These are phyloP conservation scores for Botrytis fabae DNA, from an alignment of 2,329 filamentous ascomycete species.

Conservation along the genomic window DNA sequence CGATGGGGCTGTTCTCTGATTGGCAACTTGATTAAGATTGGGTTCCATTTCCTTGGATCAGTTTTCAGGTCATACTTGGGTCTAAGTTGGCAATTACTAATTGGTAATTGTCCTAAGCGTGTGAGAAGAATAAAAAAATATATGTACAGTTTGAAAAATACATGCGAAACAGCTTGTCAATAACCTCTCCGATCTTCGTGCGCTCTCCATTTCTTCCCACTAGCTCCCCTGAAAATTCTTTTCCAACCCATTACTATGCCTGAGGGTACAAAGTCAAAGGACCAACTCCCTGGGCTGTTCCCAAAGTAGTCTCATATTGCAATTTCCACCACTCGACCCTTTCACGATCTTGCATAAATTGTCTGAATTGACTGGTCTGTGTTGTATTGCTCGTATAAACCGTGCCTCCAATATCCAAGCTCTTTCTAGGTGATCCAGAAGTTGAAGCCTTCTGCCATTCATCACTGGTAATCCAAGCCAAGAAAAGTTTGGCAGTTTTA, in stretches of 20 bases:
- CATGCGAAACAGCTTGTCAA: background rate
- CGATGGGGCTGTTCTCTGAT: no score
- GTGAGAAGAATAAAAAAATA: no score
- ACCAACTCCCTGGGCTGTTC: background rate
- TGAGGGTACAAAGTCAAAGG: background rate
- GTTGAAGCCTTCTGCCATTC: background rate
- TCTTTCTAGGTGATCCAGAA: background rate
- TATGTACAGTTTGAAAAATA: background rate
- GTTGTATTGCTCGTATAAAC: background rate
- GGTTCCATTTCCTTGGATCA: no score
- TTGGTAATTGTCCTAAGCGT: no score
- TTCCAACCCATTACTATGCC: accelerated
- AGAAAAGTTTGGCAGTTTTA: background rate
- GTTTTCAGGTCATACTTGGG: no score
- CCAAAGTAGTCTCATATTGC: conserved; percentile 2
- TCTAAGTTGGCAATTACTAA: no score
- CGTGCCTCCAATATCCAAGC: background rate
- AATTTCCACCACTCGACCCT: conserved; percentile 14
- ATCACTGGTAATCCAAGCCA: conserved; percentile 8
- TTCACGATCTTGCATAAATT: background rate
- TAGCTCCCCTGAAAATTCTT: no score
- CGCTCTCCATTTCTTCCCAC: no score
- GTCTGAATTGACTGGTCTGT: background rate
- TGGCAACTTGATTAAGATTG: no score
- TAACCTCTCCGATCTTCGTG: no score